Evolutionary conservation across 2,329 filamentous ascomycete genomes (phyloP).

Genomic region (Trichoderma arundinaceum): DNA sequence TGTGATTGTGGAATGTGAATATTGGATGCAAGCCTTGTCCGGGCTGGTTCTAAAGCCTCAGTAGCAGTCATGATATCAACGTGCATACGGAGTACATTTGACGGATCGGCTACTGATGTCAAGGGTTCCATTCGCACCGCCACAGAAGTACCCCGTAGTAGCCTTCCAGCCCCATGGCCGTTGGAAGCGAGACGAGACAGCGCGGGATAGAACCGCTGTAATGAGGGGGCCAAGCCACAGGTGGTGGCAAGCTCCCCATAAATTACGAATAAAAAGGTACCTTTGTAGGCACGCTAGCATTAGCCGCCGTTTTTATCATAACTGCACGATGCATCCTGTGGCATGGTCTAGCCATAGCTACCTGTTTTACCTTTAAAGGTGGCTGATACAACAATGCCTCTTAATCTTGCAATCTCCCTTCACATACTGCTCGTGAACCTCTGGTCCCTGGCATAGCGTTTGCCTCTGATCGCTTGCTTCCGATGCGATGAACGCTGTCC

Average conservation of each 20-base stretch:
- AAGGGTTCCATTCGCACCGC: neutral
- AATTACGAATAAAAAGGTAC: neutral
- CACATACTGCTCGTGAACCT: neutral
- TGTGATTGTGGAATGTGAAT: neutral
- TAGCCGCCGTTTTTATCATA: slow-evolving; percentile 19
- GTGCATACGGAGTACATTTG: neutral
- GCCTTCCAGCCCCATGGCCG: slow-evolving; percentile 7
- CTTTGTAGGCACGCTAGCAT: slow-evolving; percentile 14
- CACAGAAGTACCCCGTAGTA: neutral
- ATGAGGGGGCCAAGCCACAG: neutral
- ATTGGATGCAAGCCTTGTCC: no score
- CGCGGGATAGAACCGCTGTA: neutral
- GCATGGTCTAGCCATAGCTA: neutral
- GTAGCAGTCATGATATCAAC: slow-evolving; percentile 6
- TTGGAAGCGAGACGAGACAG: slow-evolving; percentile 5
- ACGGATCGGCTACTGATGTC: neutral
- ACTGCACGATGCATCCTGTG: slow-evolving; percentile 14
- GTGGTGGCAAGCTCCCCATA: neutral
- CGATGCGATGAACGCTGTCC: slow-evolving; percentile 1
- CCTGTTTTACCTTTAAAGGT: neutral
- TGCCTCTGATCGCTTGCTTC: neutral
- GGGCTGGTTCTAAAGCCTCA: neutral
- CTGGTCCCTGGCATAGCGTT: neutral
- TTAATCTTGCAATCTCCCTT: neutral
- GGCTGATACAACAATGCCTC: slow-evolving; percentile 16